These are phyloP conservation scores for Eragrostis nindensis DNA, from an alignment of 176 grass and related monocot species.

Conservation along the genomic window DNA sequence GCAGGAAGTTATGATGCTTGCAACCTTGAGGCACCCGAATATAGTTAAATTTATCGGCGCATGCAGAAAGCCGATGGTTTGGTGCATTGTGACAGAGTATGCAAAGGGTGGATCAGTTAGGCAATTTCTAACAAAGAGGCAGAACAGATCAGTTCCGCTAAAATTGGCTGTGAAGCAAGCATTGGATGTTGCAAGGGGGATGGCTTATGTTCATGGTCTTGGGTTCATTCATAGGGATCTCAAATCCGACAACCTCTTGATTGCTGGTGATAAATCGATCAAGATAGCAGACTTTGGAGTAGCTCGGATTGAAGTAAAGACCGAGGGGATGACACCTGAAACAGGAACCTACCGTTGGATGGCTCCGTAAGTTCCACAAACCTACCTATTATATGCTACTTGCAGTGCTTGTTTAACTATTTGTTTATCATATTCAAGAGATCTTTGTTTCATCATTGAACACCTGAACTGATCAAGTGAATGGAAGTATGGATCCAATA, in stretches of 20 bases:
- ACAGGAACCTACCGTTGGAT: slow-evolving; percentile 77
- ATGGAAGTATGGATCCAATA: neutral
- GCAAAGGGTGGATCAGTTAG: slow-evolving; percentile 61
- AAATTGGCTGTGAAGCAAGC: slow-evolving; percentile 57
- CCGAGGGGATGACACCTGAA: slow-evolving; percentile 69
- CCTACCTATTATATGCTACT: neutral
- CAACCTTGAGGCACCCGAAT: slow-evolving; percentile 58
- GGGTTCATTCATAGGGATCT: slow-evolving; percentile 64
- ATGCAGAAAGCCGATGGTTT: slow-evolving; percentile 61
- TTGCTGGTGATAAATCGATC: slow-evolving; percentile 49
- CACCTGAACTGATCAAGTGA: neutral
- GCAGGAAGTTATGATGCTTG: slow-evolving; percentile 69
- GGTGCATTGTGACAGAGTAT: slow-evolving; percentile 67
- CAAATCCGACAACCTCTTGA: slow-evolving; percentile 59
- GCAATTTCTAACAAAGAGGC: slow-evolving; percentile 57
- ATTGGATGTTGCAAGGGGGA: slow-evolving; percentile 54
- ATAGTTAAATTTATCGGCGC: slow-evolving; percentile 61
- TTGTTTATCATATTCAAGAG: neutral
- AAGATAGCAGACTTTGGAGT: slow-evolving; percentile 67
- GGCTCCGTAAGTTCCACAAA: slow-evolving; percentile 59
- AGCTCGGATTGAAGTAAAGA: slow-evolving; percentile 55
- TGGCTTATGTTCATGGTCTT: slow-evolving; percentile 58
- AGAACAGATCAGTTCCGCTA: slow-evolving; percentile 52
- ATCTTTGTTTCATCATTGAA: slow-evolving; percentile 2
- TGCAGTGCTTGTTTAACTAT: neutral